A percentile compares a stretch with the other conserved stretches of the same genome.
Evolutionary conservation across 2,329 filamentous ascomycete species (phyloP).

Genomic region (Alternaria brassicicola): DNA sequence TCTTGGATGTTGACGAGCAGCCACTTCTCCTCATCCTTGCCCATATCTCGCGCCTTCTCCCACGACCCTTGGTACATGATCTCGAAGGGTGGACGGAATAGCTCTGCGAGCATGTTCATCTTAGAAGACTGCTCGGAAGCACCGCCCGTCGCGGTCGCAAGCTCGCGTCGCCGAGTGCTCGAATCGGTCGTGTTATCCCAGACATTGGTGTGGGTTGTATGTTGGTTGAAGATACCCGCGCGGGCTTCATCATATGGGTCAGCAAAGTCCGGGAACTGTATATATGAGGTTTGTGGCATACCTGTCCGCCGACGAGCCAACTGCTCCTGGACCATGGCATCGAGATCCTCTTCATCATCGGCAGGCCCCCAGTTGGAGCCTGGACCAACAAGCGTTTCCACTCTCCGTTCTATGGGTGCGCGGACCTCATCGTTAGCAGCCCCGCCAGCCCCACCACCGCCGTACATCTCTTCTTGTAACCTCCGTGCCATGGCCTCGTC

Average conservation of each 20-base stretch:
- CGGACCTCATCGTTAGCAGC: constrained; percentile 67
- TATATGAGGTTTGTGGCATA: constrained; percentile 16
- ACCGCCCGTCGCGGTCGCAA: constrained; percentile 68
- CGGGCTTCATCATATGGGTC: constrained; percentile 44
- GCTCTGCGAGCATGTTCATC: constrained; percentile 80
- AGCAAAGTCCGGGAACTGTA: constrained; percentile 26
- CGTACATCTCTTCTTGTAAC: constrained; percentile 90
- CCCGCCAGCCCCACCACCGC: constrained; percentile 51
- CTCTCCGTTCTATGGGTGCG: constrained; percentile 88
- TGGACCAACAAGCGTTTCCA: constrained; percentile 87
- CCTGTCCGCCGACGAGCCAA: constrained; percentile 57
- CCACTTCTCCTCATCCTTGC: constrained; percentile 91
- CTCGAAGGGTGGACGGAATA: constrained; percentile 92
- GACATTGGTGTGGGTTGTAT: constrained; percentile 58
- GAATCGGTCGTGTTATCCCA: constrained; percentile 62
- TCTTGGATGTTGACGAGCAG: constrained; percentile 95
- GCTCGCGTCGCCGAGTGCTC: constrained; percentile 56
- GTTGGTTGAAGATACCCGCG: constrained; percentile 75
- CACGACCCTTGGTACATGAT: constrained; percentile 81
- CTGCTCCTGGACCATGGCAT: constrained; percentile 69
- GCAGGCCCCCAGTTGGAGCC: constrained; percentile 59
- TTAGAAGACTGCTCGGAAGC: constrained; percentile 71
- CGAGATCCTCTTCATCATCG: constrained; percentile 59
- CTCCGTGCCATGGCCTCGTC: constrained; percentile 92
- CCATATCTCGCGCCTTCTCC: constrained; percentile 82